Base-by-base conservation (phyloP, 1,284 basidiomycete species). In the Boletus semigastroideus region DNA sequence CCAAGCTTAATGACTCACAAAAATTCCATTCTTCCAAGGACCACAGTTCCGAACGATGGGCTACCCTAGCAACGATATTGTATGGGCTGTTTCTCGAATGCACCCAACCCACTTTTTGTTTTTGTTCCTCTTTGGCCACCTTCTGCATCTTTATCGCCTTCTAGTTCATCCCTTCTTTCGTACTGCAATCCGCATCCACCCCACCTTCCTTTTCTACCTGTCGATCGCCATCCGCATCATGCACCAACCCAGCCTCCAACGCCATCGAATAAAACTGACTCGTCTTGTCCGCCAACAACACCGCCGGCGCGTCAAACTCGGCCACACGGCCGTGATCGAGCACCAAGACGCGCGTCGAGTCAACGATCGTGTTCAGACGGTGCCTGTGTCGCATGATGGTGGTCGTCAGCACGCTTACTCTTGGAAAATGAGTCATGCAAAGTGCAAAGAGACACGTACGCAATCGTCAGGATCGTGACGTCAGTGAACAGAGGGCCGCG, bases 361-460 rank as follows among this genome's bases (percentile, higher is more conserved):
- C 87, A 53, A 96, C 82, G 62, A 98, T 95, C 4, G 94, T 97
- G 66, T 95, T 92, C 50, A 97, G 74, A 1, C 93, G 83, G 68
- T 94, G 92, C 19, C 91, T 91, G 59, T 57, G 14, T 8, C 14
- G 14, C 16, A 4, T 16, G 14, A 14, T 12, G 14, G 14, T 16
- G 6, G n/a, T n/a, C n/a, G n/a, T n/a, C n/a, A n/a, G n/a, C n/a
- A n/a, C n/a, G n/a, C n/a, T n/a, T n/a, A n/a, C n/a, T n/a, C n/a
- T n/a, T n/a, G 8, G 33, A 34, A 16, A 25, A 14, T 4, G 7
- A 17, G 9, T 5, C 11, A 46, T n/a, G n/a, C n/a, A n/a, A n/a
- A n/a, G n/a, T n/a, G n/a, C n/a, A n/a, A n/a, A 40, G 36, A 40
- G 12, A 30, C 13, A 58, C 74, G 60, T 73, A 89, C 83, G 90